Evolutionary conservation across 306 rosid species (phyloP).

Genomic region (Cucurbita ficifolia): DNA sequence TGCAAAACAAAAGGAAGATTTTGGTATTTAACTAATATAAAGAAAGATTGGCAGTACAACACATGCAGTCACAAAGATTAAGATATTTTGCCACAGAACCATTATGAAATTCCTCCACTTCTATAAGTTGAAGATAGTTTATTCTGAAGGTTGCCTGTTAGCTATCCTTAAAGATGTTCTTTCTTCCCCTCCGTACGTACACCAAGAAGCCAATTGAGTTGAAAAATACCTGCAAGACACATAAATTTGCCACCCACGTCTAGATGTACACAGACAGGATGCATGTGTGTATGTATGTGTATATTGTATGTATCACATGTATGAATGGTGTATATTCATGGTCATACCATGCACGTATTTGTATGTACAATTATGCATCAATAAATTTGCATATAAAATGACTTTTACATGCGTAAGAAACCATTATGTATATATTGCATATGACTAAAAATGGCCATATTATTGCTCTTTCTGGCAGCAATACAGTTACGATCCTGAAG

Average conservation of each 20-base stretch:
- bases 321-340: neutral
- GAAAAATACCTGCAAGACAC: neutral
- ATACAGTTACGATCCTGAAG: neutral
- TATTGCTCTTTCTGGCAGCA: neutral
- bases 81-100: neutral
- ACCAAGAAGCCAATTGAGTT: neutral
- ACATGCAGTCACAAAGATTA: neutral
- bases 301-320: neutral
- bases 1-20: neutral
- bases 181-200: neutral
- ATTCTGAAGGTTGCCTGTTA: slow-evolving; percentile 4
- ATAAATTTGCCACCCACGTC: neutral
- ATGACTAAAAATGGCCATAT: neutral
- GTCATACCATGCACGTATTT: neutral
- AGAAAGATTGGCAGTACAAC: neutral
- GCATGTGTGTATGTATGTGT: neutral
- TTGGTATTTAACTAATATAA: neutral
- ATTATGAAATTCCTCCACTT: neutral
- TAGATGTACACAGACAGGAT: neutral
- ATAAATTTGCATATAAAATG: neutral
- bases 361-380: neutral
- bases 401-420: neutral
- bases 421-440: neutral
- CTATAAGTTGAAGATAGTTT: neutral
- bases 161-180: neutral